Percentiles rank a stretch among this genome's conserved stretches.
These are phyloP conservation scores for Calophaca sinica DNA, from an alignment of 306 rosid genomes.

Conservation along the genomic window DNA sequence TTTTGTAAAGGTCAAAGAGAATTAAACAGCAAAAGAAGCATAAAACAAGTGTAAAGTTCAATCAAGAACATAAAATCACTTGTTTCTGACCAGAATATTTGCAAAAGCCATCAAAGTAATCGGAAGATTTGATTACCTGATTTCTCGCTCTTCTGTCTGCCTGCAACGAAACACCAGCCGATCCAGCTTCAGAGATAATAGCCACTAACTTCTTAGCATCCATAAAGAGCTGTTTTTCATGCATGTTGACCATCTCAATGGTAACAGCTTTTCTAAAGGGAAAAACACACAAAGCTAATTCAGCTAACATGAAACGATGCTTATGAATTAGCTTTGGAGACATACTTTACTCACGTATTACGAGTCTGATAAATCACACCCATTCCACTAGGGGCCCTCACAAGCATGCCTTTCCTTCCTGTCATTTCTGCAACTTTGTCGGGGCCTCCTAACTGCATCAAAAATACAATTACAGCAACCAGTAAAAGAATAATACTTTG, in stretches of 20 bases:
- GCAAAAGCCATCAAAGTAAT: conserved; percentile 25
- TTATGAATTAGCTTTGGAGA: conserved; percentile 10
- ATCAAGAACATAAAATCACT: conserved; percentile 9
- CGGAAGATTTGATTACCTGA: conserved; percentile 58
- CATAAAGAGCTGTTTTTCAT: conserved; percentile 91
- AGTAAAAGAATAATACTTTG: conserved; percentile 30
- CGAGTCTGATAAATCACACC: conserved; percentile 89
- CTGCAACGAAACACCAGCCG: conserved; percentile 94
- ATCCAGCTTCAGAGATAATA: conserved; percentile 93
- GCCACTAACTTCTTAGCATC: conserved; percentile 86
- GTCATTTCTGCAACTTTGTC: conserved; percentile 91
- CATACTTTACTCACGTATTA: conserved; percentile 68
- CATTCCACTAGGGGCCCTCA: conserved; percentile 80
- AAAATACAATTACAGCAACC: conserved; percentile 14
- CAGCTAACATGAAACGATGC: conserved; percentile 29
- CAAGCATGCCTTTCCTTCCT: conserved; percentile 96
- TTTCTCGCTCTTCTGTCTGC: conserved; percentile 87
- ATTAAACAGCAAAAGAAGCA: conserved; percentile 33
- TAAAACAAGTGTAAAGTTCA: conserved; percentile 1
- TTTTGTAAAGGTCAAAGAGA: conserved; percentile 35
- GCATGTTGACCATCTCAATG: conserved; percentile 96
- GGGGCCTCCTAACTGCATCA: conserved; percentile 86
- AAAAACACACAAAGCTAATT: conserved; percentile 4
- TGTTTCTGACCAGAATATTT: conserved; percentile 7
- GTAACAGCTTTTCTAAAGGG: conserved; percentile 73